These are phyloP conservation scores for Abelmoschus esculentus DNA, from an alignment of 345 rosid species.

Conservation along the genomic window DNA sequence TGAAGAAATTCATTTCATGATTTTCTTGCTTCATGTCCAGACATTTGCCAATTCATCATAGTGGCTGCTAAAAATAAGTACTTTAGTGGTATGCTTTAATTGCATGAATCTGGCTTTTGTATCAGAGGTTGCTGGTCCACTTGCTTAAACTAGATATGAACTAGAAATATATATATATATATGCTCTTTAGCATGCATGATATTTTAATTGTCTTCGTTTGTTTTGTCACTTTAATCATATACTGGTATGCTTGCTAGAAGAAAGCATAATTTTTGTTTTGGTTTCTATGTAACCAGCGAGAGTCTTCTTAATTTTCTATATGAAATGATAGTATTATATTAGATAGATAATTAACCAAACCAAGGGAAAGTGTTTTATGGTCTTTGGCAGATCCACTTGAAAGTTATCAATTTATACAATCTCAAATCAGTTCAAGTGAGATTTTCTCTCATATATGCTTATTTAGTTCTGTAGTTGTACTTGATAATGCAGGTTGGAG, in stretches of 20 bases:
- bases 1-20: neutral
- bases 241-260: neutral
- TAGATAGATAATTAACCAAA: neutral
- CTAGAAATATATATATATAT: too few species aligned
- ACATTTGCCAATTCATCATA: constrained; percentile 13
- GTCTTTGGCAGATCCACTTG: neutral
- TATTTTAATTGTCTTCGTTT: neutral
- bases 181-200: neutral
- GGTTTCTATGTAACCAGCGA: neutral
- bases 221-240: neutral
- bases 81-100: too few species aligned
- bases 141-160: neutral
- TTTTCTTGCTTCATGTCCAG: constrained; percentile 26
- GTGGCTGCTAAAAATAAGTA: too few species aligned
- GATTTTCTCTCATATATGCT: neutral
- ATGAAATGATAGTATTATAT: too few species aligned
- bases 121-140: neutral
- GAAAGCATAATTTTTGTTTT: neutral
- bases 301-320: too few species aligned
- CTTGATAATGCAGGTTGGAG: constrained; percentile 51
- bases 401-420: neutral
- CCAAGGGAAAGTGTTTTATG: neutral
- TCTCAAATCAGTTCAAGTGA: neutral
- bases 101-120: neutral
- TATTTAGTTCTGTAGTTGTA: neutral